Evolutionary conservation across 23 red algal species (phyloP).

Genomic region (Gracilaria vermiculophylla): DNA sequence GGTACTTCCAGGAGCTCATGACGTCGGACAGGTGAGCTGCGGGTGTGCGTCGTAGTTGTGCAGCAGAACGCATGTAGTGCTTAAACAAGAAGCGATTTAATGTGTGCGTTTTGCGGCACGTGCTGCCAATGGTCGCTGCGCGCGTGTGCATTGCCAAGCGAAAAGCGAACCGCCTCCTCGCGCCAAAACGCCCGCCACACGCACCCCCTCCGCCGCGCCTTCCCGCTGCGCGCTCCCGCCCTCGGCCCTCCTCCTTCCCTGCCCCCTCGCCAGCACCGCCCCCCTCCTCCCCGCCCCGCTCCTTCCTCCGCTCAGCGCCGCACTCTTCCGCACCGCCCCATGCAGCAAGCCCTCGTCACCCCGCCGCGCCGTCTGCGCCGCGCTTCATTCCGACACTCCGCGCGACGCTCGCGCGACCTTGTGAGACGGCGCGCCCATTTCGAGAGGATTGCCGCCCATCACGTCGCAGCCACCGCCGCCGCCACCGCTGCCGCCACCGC

Average conservation of each 20-base stretch:
- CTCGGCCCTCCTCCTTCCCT: too few species aligned
- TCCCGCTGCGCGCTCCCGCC: neutral
- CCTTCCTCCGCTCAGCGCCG: neutral
- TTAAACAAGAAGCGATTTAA: too few species aligned
- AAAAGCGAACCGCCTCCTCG: neutral
- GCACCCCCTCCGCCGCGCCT: neutral
- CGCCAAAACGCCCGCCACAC: neutral
- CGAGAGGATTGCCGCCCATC: conserved; percentile 41
- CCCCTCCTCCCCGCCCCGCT: neutral
- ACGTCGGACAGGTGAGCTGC: neutral
- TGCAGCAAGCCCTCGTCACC: neutral
- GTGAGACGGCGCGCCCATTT: conserved; percentile 32
- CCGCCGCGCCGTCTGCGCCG: conserved; percentile 50
- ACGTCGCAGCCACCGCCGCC: neutral
- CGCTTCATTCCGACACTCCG: conserved; percentile 16
- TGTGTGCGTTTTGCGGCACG: neutral
- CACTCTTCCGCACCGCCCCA: neutral
- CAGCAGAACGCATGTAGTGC: too few species aligned
- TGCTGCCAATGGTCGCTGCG: neutral
- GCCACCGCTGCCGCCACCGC: too few species aligned
- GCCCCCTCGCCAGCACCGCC: neutral
- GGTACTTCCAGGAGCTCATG: conserved; percentile 49
- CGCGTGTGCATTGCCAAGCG: neutral
- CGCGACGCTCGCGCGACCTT: conserved; percentile 4
- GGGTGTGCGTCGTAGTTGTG: too few species aligned